Evolutionary conservation across 805 yeast genomes (phyloP).

Genomic region (Zygotorulaspora chibaensis): DNA sequence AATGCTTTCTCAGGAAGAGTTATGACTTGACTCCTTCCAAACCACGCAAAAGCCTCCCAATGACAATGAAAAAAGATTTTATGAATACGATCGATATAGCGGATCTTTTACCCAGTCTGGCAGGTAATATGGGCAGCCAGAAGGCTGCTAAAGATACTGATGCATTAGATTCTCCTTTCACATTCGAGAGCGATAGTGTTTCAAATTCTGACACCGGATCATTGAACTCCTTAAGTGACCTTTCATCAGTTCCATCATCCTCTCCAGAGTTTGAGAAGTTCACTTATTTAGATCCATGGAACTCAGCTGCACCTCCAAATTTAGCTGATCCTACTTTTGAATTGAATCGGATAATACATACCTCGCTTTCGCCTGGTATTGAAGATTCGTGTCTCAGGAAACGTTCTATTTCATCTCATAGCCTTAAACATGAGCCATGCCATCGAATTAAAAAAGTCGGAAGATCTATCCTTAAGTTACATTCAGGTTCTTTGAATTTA

Average conservation of each 20-base stretch:
- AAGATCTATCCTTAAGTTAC: slow-evolving; percentile 22
- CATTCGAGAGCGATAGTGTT: slow-evolving; percentile 10
- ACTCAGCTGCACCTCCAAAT: background rate
- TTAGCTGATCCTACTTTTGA: slow-evolving; percentile 8
- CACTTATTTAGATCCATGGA: slow-evolving; percentile 15
- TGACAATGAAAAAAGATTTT: background rate
- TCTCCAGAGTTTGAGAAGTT: slow-evolving; percentile 15
- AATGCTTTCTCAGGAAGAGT: background rate
- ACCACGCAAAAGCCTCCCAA: background rate
- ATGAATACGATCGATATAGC: background rate
- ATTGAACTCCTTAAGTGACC: slow-evolving; percentile 25
- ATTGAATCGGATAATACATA: slow-evolving; percentile 17
- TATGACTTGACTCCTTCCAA: slow-evolving; percentile 7
- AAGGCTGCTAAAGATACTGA: background rate
- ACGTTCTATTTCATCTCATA: background rate
- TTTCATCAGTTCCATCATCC: slow-evolving; percentile 17
- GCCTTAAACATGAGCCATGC: slow-evolving; percentile 12
- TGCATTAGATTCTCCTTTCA: slow-evolving; percentile 1
- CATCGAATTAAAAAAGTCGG: slow-evolving; percentile 20
- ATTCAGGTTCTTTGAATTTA: slow-evolving; percentile 20
- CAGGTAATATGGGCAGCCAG: background rate
- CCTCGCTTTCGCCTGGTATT: slow-evolving; percentile 8
- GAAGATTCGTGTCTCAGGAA: background rate
- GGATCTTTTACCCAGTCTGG: background rate
- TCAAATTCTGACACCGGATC: slow-evolving; percentile 19